A percentile compares a stretch with the other conserved stretches of the same genome.
phyloP scores from a whole-genome alignment of 164 flowering plant species.

The Kingdonia uniflora region DNA sequence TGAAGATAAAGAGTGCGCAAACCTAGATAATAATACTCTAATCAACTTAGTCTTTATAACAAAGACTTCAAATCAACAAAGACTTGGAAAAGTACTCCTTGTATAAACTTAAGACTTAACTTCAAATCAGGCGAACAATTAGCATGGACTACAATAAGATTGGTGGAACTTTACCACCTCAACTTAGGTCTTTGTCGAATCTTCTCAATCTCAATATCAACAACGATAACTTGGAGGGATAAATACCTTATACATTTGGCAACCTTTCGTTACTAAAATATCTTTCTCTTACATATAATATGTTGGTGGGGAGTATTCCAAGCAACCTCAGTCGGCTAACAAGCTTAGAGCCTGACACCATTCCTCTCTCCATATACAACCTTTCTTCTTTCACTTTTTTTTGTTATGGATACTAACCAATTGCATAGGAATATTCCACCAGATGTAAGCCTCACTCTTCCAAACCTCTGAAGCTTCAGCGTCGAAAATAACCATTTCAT shows the following conservation, averaged over 20 bases:
- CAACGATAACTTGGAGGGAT: slow-evolving; percentile 26
- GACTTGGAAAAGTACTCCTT: no score
- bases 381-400: neutral
- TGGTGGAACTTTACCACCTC: slow-evolving; percentile 3
- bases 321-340: slow-evolving; percentile 11
- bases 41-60: no score
- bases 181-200: no score
- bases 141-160: slow-evolving; percentile 8
- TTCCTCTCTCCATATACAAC: neutral
- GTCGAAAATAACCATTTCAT: neutral
- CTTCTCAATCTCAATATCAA: no score
- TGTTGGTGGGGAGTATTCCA: slow-evolving; percentile 6
- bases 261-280: slow-evolving; percentile 21
- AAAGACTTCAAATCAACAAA: no score
- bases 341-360: neutral
- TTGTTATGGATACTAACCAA: no score
- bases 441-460: neutral
- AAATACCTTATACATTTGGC: slow-evolving; percentile 21
- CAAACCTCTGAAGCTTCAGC: neutral
- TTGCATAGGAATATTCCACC: neutral
- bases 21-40: no score
- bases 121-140: neutral
- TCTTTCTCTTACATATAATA: slow-evolving; percentile 11
- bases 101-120: no score
- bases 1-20: no score